A percentile compares a stretch with the other conserved stretches of the same genome.
Conservation (phyloP, 129 eudicot species). For the sunflower (Helianthus annuus) region HanXRQr2.0-SUNRISE NC_035438.2:140552441-140552940, state of each 20-base stretch:
- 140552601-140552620: no score
- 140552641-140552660: not conserved
- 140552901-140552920: not conserved
- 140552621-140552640: not conserved
- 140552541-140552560: conserved; percentile 3
- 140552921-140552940: not conserved
- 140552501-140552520: not conserved
- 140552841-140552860: no score
- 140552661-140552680: not conserved
- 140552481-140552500: not conserved
- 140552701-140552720: conserved; percentile 8
- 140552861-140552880: not conserved
- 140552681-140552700: not conserved
- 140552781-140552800: no score
- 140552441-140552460: not conserved
- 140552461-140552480: not conserved
- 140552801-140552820: conserved; percentile 1
- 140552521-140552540: conserved; percentile 14
- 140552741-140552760: not conserved
- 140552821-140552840: not conserved
- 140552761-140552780: not conserved
- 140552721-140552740: conserved; percentile 3
- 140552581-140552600: no score
- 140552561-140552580: not conserved
- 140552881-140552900: not conserved